Percentiles rank a stretch among this genome's conserved stretches.
Conservation (phyloP, 352 stramenopile genomes). For the Phytopythium chamaehyphon region DNA sequence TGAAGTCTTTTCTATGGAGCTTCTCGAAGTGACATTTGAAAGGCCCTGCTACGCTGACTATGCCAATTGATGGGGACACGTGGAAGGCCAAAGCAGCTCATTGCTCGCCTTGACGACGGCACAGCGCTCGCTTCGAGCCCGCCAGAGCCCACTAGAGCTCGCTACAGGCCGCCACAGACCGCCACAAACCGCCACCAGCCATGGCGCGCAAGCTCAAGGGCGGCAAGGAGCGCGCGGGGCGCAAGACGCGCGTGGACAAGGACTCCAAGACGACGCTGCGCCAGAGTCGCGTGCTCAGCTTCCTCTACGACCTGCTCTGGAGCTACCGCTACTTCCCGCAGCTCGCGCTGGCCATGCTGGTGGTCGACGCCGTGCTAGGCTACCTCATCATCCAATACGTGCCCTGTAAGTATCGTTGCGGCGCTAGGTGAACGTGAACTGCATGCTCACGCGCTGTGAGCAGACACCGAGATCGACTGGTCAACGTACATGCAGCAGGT, state of each 20-base stretch:
- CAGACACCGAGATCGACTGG: slow-evolving; percentile 99
- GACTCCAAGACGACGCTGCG: slow-evolving; percentile 76
- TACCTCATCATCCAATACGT: slow-evolving; percentile 83
- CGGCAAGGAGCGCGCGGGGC: slow-evolving; percentile 18
- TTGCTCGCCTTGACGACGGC: slow-evolving; percentile 1
- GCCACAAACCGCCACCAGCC: not conserved
- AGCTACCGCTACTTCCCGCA: slow-evolving; percentile 84
- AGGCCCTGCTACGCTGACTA: no score
- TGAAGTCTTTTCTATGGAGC: no score
- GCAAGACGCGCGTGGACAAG: slow-evolving; percentile 81
- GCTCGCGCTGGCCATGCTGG: slow-evolving; percentile 48
- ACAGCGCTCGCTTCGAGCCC: no score
- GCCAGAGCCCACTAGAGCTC: not conserved
- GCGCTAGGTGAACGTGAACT: no score
- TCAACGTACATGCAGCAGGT: slow-evolving; percentile 99
- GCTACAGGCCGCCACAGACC: no score
- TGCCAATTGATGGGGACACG: no score
- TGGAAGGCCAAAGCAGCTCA: not conserved
- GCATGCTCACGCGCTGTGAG: no score
- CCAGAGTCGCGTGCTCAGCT: slow-evolving; percentile 62
- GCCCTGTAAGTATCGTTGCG: slow-evolving; percentile 59
- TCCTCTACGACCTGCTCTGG: slow-evolving; percentile 84
- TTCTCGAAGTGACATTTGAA: no score
- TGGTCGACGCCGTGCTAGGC: slow-evolving; percentile 52
- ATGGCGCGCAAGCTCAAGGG: slow-evolving; percentile 29